Conservation (phyloP, 2,329 filamentous ascomycete genomes). For the Aspergillus japonicus region DNA sequence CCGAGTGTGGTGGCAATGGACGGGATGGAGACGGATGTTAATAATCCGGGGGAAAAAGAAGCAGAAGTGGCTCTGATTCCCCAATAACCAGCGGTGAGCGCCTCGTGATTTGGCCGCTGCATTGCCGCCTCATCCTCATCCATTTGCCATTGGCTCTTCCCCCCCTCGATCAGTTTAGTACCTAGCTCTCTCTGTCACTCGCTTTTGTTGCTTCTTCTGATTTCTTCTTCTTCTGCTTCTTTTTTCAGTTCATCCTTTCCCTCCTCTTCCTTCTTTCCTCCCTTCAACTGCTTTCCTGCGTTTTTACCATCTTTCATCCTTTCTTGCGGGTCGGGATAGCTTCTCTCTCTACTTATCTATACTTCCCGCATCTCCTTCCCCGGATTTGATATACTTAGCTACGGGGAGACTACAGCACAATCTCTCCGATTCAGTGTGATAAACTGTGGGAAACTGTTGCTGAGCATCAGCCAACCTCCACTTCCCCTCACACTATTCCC, state of each 20-base stretch:
- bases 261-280: constrained; percentile 9
- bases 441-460: no score
- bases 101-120: constrained; percentile 21
- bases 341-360: background rate
- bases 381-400: background rate
- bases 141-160: constrained; percentile 15
- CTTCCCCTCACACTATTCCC: constrained; percentile 5
- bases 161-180: constrained; percentile 3
- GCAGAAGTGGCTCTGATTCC: background rate
- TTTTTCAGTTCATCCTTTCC: constrained; percentile 10
- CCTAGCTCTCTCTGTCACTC: no score
- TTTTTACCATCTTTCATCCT: background rate
- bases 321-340: background rate
- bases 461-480: background rate
- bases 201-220: constrained; percentile 3
- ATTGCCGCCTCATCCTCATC: constrained; percentile 22
- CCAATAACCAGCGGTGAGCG: constrained; percentile 20
- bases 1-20: background rate
- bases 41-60: background rate
- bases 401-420: background rate
- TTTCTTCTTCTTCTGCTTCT: constrained; percentile 11
- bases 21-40: background rate
- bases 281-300: constrained; percentile 4
- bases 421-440: background rate
- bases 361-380: constrained; percentile 5